phyloP scores from a whole-genome alignment of 129 eudicot species.

The Pulicaria dysenterica region DNA sequence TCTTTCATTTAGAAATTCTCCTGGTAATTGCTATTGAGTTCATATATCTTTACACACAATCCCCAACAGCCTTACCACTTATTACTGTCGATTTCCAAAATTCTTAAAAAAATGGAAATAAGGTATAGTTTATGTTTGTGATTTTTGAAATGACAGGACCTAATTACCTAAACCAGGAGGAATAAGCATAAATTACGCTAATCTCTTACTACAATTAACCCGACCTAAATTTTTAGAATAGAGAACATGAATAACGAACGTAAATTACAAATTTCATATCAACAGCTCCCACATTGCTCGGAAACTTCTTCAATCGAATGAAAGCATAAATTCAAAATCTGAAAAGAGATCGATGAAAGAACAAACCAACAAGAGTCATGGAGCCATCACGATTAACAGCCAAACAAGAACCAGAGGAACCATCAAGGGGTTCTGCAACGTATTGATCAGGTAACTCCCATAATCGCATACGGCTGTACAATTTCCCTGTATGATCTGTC shows the following conservation, averaged over 20 bases:
- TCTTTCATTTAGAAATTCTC: too few relatives aligned
- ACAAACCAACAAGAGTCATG: constrained; percentile 52
- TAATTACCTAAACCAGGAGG: too few relatives aligned
- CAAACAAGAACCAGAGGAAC: constrained; percentile 58
- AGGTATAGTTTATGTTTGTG: too few relatives aligned
- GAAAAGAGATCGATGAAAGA: neutral
- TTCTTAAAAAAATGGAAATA: too few relatives aligned
- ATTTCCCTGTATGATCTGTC: constrained; percentile 53
- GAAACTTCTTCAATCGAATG: neutral
- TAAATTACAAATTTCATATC: neutral
- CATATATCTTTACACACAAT: too few relatives aligned
- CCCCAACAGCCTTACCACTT: too few relatives aligned
- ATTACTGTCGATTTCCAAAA: too few relatives aligned
- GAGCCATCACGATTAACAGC: constrained; percentile 73
- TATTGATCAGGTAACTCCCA: constrained; percentile 87
- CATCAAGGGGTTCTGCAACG: constrained; percentile 74
- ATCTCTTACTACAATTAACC: neutral
- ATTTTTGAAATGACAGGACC: too few relatives aligned
- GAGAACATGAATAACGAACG: constrained; percentile 2
- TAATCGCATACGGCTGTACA: constrained; percentile 67
- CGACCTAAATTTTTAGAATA: neutral
- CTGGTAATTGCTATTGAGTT: too few relatives aligned
- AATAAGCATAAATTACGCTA: neutral
- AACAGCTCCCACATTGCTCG: neutral
- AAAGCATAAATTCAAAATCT: neutral